These are phyloP conservation scores for Protomyces lactucae-debilis DNA, from an alignment of 1,139 yeast genomes.

Conservation along the genomic window DNA sequence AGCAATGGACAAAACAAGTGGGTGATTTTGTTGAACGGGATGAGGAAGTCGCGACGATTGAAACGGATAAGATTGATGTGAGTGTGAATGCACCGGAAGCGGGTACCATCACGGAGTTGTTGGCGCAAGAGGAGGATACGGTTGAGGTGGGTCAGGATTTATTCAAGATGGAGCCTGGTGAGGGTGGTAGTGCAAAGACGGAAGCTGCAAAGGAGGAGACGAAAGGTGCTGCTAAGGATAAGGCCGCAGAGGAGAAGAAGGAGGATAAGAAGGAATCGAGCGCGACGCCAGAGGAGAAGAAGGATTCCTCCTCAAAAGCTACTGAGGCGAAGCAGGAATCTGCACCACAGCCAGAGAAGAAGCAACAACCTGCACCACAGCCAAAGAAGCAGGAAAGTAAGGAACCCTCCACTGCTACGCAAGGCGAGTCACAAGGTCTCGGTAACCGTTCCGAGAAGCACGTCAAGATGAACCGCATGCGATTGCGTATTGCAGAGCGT, in stretches of 20 bases:
- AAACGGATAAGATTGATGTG: constrained; percentile 95
- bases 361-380: constrained; percentile 33
- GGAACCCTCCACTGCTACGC: constrained; percentile 31
- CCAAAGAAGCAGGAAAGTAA: constrained; percentile 35
- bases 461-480: constrained; percentile 99
- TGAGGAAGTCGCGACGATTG: constrained; percentile 93
- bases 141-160: constrained; percentile 95
- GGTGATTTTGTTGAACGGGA: constrained; percentile 88
- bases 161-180: constrained; percentile 86
- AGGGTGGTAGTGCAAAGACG: constrained; percentile 48
- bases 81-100: constrained; percentile 92
- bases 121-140: constrained; percentile 83
- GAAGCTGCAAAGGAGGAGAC: constrained; percentile 34
- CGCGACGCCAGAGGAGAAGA: constrained; percentile 35
- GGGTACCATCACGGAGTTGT: constrained; percentile 81
- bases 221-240: constrained; percentile 32
- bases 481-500: constrained; percentile 98
- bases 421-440: constrained; percentile 31
- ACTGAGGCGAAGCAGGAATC: constrained; percentile 34
- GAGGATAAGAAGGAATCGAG: constrained; percentile 38
- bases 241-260: constrained; percentile 37
- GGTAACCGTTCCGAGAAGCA: constrained; percentile 31
- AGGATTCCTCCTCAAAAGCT: constrained; percentile 35
- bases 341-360: constrained; percentile 32
- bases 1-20: constrained; percentile 64